A percentile compares a stretch with the other conserved stretches of the same genome.
phyloP scores from a whole-genome alignment of 1,284 basidiomycete genomes.

The Fomitiporia mediterranea region DNA sequence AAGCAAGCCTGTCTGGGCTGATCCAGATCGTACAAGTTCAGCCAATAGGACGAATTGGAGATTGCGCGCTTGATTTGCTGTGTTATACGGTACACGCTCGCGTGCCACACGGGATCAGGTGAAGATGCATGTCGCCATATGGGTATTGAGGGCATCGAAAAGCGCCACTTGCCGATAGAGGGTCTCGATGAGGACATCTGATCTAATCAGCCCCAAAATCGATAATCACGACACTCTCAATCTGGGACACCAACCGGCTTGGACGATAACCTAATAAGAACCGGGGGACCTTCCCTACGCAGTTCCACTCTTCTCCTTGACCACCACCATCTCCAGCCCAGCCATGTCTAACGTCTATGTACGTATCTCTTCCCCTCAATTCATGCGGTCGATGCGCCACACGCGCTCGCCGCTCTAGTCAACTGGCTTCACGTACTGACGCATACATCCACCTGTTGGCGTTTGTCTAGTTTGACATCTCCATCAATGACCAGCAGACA shows the following conservation, averaged over 20 bases:
- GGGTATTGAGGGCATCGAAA: not conserved
- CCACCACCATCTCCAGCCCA: conserved; percentile 10
- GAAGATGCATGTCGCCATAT: not conserved
- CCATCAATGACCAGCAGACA: conserved; percentile 61
- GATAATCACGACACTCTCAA: conserved; percentile 8
- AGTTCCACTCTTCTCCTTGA: conserved; percentile 2
- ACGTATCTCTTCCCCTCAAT: not conserved
- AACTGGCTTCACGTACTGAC: conserved; percentile 1
- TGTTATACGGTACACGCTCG: not conserved
- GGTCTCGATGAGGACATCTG: not conserved
- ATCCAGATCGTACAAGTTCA: not conserved
- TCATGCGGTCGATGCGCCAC: not conserved
- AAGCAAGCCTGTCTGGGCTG: no score
- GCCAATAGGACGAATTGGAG: not conserved
- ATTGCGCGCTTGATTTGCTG: no score
- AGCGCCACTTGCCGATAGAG: conserved; percentile 3
- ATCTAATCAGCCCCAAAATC: conserved; percentile 4
- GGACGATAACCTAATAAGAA: conserved; percentile 2
- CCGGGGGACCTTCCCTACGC: not conserved
- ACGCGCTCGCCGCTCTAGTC: not conserved
- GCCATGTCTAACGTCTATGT: conserved; percentile 20
- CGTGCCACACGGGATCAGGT: not conserved
- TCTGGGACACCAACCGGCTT: not conserved
- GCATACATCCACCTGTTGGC: conserved; percentile 16
- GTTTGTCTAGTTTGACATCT: conserved; percentile 72